Percentiles rank a stretch among this genome's conserved stretches.
Evolutionary conservation across 805 yeast species (phyloP).

Genomic region (Metschnikowia lochheadii): DNA sequence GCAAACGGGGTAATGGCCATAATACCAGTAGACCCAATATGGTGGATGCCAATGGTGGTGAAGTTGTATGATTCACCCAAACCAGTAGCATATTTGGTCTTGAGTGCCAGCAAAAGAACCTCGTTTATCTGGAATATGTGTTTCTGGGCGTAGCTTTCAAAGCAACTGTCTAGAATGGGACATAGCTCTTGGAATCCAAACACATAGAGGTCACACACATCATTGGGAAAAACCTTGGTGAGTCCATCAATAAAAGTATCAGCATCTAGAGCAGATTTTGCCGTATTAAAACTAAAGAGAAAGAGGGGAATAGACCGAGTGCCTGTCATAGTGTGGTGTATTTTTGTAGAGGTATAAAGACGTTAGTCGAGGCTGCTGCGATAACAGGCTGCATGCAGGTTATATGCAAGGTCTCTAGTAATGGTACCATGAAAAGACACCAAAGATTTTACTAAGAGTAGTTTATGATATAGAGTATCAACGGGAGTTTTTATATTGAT

Average conservation of each 20-base stretch:
- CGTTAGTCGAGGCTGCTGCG: background rate
- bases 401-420: too few species aligned
- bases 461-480: background rate
- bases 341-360: background rate
- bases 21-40: conserved; percentile 57
- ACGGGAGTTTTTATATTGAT: too few species aligned
- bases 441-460: background rate
- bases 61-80: conserved; percentile 26
- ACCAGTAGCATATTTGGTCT: conserved; percentile 23
- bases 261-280: conserved; percentile 39
- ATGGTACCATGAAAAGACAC: too few species aligned
- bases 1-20: conserved; percentile 45
- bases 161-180: conserved; percentile 51
- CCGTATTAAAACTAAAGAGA: conserved; percentile 54
- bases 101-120: conserved; percentile 31
- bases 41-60: conserved; percentile 39
- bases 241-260: conserved; percentile 29
- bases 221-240: conserved; percentile 24
- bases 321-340: background rate
- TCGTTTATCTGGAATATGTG: conserved; percentile 36
- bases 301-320: conserved; percentile 21
- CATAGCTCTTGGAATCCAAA: conserved; percentile 69
- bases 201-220: conserved; percentile 45
- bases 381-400: background rate
- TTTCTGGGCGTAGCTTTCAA: conserved; percentile 32